Evolutionary conservation across 371 early-diverging fungal species (phyloP).

Genomic region (Parasitella parasitica): DNA sequence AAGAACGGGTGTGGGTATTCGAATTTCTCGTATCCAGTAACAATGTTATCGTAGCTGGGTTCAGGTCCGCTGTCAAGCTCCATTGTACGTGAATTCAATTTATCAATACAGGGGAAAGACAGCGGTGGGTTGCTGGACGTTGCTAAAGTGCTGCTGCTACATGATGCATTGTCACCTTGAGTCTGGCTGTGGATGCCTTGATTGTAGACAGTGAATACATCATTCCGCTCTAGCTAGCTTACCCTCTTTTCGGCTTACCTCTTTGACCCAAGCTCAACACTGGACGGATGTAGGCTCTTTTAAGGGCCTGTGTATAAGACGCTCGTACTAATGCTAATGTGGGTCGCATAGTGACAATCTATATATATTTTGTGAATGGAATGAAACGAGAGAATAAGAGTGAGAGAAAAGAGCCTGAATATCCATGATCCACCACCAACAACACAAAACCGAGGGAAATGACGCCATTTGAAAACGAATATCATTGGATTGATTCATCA

Average conservation of each 20-base stretch:
- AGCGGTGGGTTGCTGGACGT: conserved; percentile 63
- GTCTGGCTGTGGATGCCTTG: conserved; percentile 11
- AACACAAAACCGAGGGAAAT: background rate
- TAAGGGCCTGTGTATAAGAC: background rate
- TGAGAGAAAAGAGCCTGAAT: background rate
- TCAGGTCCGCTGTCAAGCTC: conserved; percentile 83
- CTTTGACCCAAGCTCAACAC: background rate
- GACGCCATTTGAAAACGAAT: conserved; percentile 6
- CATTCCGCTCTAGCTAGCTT: background rate
- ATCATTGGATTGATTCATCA: background rate
- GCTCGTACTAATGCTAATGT: background rate
- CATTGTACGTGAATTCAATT: conserved; percentile 61
- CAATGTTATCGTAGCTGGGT: conserved; percentile 82
- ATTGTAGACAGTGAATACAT: background rate
- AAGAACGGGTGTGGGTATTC: conserved; percentile 68
- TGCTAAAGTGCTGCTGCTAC: background rate
- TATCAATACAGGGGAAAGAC: conserved; percentile 81
- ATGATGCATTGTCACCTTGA: background rate
- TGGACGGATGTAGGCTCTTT: background rate
- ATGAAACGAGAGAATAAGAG: background rate
- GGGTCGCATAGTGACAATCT: background rate
- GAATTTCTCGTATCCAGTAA: conserved; percentile 78
- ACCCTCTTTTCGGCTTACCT: background rate
- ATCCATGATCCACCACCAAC: background rate
- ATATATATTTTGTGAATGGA: background rate